Conservation (phyloP, 2,329 filamentous ascomycete genomes). For the Verticillium nonalfalfae region DNA sequence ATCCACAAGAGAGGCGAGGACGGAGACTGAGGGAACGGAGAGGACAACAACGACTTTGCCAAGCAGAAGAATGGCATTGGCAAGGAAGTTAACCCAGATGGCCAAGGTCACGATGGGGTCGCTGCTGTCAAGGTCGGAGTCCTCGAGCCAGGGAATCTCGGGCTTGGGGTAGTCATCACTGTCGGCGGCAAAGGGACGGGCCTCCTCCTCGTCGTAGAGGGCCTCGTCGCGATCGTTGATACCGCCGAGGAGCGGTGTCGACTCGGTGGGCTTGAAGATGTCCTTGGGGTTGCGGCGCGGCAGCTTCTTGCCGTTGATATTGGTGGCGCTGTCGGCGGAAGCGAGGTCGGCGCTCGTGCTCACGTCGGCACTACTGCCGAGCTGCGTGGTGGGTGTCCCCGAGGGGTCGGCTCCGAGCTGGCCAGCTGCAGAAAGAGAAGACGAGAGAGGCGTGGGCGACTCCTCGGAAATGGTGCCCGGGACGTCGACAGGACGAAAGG, state of each 20-base stretch:
- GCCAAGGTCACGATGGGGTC: constrained; percentile 76
- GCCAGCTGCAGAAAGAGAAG: background rate
- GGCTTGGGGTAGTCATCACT: constrained; percentile 32
- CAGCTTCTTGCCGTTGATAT: constrained; percentile 40
- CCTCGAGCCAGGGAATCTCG: constrained; percentile 65
- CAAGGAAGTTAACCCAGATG: constrained; percentile 78
- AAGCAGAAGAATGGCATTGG: constrained; percentile 68
- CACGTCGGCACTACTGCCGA: constrained; percentile 51
- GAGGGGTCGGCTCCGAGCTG: background rate
- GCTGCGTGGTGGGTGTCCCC: constrained; percentile 52
- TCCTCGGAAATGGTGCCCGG: constrained; percentile 76
- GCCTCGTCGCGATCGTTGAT: constrained; percentile 37
- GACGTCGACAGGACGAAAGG: constrained; percentile 50
- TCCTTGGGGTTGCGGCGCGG: constrained; percentile 78
- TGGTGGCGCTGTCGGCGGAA: constrained; percentile 8
- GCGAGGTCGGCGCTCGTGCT: constrained; percentile 16
- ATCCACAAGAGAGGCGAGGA: constrained; percentile 73
- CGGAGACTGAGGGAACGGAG: constrained; percentile 74
- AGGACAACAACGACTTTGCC: constrained; percentile 74
- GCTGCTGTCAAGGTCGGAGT: constrained; percentile 64
- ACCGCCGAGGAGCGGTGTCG: constrained; percentile 54
- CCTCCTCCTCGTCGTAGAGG: constrained; percentile 32
- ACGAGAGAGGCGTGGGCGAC: constrained; percentile 19
- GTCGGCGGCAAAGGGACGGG: constrained; percentile 22
- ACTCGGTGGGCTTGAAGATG: constrained; percentile 72